A percentile compares a stretch with the other conserved stretches of the same genome.
phyloP scores from a whole-genome alignment of 805 yeast genomes.

The Starmera dryadoides region DNA sequence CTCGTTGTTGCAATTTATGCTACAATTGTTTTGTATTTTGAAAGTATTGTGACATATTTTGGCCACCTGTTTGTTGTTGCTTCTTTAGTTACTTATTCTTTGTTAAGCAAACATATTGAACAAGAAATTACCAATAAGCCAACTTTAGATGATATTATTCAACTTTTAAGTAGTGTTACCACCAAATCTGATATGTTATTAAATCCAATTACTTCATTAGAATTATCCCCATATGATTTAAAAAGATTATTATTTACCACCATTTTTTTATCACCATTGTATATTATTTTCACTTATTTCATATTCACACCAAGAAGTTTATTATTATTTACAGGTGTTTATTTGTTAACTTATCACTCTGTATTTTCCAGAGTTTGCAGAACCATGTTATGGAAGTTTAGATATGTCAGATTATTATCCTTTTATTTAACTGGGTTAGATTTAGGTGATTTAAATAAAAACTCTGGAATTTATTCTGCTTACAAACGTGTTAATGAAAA shows the following conservation, averaged over 20 bases:
- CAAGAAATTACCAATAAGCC: constrained; percentile 60
- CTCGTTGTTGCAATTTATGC: constrained; percentile 50
- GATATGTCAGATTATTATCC: constrained; percentile 57
- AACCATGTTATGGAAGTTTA: constrained; percentile 77
- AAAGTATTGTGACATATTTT: constrained; percentile 65
- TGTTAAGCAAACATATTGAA: constrained; percentile 48
- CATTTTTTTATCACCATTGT: constrained; percentile 77
- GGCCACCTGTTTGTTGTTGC: constrained; percentile 74
- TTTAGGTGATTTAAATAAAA: constrained; percentile 41
- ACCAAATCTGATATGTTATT: constrained; percentile 71
- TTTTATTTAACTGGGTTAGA: constrained; percentile 87
- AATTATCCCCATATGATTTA: constrained; percentile 72
- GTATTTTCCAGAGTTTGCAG: constrained; percentile 79
- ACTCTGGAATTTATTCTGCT: constrained; percentile 36
- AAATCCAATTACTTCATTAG: constrained; percentile 69
- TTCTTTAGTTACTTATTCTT: constrained; percentile 50
- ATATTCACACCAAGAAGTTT: constrained; percentile 65
- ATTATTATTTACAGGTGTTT: constrained; percentile 49
- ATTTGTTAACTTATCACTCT: constrained; percentile 78
- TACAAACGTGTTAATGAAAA: constrained; percentile 32
- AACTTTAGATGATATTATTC: constrained; percentile 81
- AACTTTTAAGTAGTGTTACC: constrained; percentile 65
- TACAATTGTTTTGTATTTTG: constrained; percentile 67
- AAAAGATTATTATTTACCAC: constrained; percentile 78
- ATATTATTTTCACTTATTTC: constrained; percentile 61